Evolutionary conservation across 2,329 filamentous ascomycete genomes (phyloP), one percentile per base, ranked within the genome.

Genomic region (Cadophora luteo-olivacea): DNA sequence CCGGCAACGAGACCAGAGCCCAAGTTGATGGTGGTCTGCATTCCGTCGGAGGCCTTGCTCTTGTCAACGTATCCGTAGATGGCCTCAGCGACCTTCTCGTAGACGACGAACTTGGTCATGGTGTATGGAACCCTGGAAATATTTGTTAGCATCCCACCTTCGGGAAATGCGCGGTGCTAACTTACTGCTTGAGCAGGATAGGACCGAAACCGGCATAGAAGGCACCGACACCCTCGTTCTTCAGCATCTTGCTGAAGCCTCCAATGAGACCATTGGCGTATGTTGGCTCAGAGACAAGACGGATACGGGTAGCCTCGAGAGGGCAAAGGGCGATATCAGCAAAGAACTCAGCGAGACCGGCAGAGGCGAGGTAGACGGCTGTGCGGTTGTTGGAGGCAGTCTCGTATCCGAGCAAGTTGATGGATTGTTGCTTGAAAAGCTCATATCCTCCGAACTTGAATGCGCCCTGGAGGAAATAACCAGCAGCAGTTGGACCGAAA

Each of bases 381-480:
- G 91, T 93, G 77, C 92, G 88, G 89, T 94, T 93, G 82, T 93
- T 87, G 77, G 86, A 86, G 76, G 92, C 92, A 73, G 85, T 88
- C 83, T 94, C 92, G 80, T 90, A 89, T 79, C 93, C 93, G 78
- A 97, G 83, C 72, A 86, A 71, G 86, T 93, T 91, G 83, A 97
- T 96, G 80, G 85, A 88, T 84, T 96, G 92, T 85, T 94, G 89
- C 91, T 97, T 97, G 91, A 97, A 97, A 85, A 97, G 91, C 85
- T 97, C 93, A 83, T 97, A 97, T 81, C 93, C 93, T 82, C 93
- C 93, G 82, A 96, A 96, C 86, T 97, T 97, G 87, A 96, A 90
- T 77, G 92, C 91, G 80, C 93, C 93, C 85, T 97, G 93, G 77
- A 97, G 90, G 90, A 97, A 97, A 86, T 97, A 97, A 82, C 93